These are phyloP conservation scores for Penicillium salamii DNA, from an alignment of 495 filamentous ascomycete species.

Conservation along the genomic window DNA sequence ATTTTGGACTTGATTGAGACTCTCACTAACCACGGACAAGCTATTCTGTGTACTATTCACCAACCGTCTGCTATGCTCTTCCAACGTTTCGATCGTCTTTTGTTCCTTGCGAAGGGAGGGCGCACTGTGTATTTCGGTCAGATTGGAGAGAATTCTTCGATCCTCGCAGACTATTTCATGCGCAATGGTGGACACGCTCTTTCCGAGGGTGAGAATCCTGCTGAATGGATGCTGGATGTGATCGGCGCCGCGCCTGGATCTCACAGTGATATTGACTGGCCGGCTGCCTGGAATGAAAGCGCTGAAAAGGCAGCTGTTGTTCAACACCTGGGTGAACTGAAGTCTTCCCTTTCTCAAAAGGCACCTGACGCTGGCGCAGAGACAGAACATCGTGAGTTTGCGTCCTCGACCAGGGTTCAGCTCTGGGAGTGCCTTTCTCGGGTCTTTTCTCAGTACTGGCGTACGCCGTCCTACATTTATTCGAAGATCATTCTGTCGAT, in stretches of 20 bases:
- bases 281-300: slow-evolving; percentile 68
- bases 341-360: too few species aligned
- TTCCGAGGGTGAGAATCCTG: too few species aligned
- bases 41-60: not conserved
- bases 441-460: slow-evolving; percentile 1
- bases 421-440: not conserved
- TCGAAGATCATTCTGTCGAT: not conserved
- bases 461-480: not conserved
- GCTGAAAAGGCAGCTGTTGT: slow-evolving; percentile 60
- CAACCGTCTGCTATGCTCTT: not conserved
- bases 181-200: not conserved
- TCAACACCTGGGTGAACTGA: slow-evolving; percentile 53
- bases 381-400: too few species aligned
- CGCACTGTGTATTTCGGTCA: not conserved
- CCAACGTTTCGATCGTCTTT: not conserved
- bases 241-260: slow-evolving; percentile 55
- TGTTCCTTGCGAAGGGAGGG: not conserved
- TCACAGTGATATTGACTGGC: slow-evolving; percentile 78
- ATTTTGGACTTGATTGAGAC: not conserved
- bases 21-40: not conserved
- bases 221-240: slow-evolving; percentile 93
- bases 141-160: too few species aligned
- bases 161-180: too few species aligned
- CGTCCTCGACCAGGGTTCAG: slow-evolving; percentile 39
- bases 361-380: too few species aligned